Conservation (phyloP, 129 eudicot genomes). For the Artemisia argyi region DNA sequence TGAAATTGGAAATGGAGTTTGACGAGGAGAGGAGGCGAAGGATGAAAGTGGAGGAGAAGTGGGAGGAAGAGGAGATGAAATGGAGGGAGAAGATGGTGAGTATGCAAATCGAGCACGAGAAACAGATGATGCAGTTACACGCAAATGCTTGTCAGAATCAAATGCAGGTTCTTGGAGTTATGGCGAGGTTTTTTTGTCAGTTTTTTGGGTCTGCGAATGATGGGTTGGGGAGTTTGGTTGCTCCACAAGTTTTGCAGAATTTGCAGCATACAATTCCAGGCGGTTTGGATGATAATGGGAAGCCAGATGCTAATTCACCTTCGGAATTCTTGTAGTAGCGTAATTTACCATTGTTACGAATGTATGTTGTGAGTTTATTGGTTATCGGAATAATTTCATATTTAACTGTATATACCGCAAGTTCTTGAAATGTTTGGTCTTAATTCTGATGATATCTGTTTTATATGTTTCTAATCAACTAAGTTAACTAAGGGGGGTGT, state of each 20-base stretch:
- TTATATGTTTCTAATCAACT: slow-evolving; percentile 10
- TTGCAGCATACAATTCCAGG: slow-evolving; percentile 72
- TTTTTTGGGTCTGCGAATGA: slow-evolving; percentile 80
- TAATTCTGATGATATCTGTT: not conserved
- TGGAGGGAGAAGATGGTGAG: slow-evolving; percentile 89
- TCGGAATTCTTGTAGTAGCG: slow-evolving; percentile 77
- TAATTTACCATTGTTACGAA: slow-evolving; percentile 13
- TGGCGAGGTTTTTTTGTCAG: slow-evolving; percentile 73
- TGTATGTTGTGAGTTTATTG: no score
- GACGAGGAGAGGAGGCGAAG: slow-evolving; percentile 72
- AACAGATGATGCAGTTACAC: slow-evolving; percentile 91
- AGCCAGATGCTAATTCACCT: slow-evolving; percentile 69
- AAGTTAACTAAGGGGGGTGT: not conserved
- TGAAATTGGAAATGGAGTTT: slow-evolving; percentile 41
- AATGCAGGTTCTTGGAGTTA: slow-evolving; percentile 68
- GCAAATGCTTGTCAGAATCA: slow-evolving; percentile 86
- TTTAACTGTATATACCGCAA: no score
- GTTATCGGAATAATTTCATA: no score
- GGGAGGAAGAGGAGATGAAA: slow-evolving; percentile 88
- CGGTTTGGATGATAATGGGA: slow-evolving; percentile 63
- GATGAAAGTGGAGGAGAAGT: slow-evolving; percentile 76
- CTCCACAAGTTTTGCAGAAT: slow-evolving; percentile 72
- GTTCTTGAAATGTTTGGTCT: slow-evolving; percentile 13
- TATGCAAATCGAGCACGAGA: slow-evolving; percentile 83
- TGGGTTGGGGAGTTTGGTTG: slow-evolving; percentile 65